A percentile compares a stretch with the other conserved stretches of the same genome.
These are phyloP conservation scores for Cystoderma amianthinum DNA, from an alignment of 768 basidiomycete species.

Conservation along the genomic window DNA sequence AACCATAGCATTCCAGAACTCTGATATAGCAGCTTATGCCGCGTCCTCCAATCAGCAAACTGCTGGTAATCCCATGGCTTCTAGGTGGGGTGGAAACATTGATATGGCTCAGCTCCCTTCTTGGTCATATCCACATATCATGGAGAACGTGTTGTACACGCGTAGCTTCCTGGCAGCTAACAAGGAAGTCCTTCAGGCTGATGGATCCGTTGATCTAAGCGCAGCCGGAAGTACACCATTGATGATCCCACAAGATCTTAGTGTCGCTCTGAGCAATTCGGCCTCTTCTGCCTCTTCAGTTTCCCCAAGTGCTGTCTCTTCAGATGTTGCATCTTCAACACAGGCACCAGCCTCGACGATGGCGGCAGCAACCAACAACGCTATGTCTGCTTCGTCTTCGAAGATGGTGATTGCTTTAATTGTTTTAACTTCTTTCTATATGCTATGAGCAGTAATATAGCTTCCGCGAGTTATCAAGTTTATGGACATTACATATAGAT, in stretches of 20 bases:
- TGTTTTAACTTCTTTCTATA: constrained; percentile 38
- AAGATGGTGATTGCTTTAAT: constrained; percentile 40
- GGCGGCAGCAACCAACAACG: constrained; percentile 28
- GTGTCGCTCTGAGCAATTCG: constrained; percentile 33
- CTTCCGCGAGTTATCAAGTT: no score
- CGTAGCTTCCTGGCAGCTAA: constrained; percentile 39
- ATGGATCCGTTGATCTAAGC: constrained; percentile 47
- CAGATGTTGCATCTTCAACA: constrained; percentile 19
- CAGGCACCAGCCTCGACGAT: constrained; percentile 13
- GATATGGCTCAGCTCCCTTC: constrained; percentile 48
- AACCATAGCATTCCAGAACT: no score
- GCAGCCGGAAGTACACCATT: constrained; percentile 35
- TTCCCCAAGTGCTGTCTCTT: constrained; percentile 14
- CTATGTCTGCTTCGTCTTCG: constrained; percentile 39
- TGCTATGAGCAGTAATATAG: constrained; percentile 39
- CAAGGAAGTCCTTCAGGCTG: constrained; percentile 40
- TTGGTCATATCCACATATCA: constrained; percentile 42
- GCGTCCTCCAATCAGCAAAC: constrained; percentile 44
- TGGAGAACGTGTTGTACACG: constrained; percentile 53
- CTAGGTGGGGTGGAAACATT: constrained; percentile 57
- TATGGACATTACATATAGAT: no score
- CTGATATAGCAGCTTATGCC: constrained; percentile 50
- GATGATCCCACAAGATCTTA: constrained; percentile 56
- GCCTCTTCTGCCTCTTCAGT: constrained; percentile 13
- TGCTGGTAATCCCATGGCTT: constrained; percentile 35